Base-by-base conservation (phyloP, 2,329 filamentous ascomycete genomes). In the Colletotrichum sp. region DNA sequence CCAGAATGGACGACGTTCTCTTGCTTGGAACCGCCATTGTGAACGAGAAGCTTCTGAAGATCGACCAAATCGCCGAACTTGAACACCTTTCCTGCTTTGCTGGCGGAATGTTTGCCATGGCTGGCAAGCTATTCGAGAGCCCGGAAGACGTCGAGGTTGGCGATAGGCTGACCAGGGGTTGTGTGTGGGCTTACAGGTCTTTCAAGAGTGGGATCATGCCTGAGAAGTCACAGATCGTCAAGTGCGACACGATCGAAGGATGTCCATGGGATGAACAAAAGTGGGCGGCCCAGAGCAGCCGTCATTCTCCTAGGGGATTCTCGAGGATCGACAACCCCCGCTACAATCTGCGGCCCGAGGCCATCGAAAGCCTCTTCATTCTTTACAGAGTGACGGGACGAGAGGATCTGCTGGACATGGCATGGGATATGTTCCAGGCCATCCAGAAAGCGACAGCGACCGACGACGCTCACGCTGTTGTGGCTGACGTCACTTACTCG, bases 281-380 rank as follows among this genome's bases (percentile, higher is more conserved):
- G 32, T 77, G 76, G 77, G 57, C 26, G 21, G 59, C 59, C 18
- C 81, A 78, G 36, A 81, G 79, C 57, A 79, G 81, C 9, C 77
- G 80, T 1, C 77, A 78, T 8, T 70, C 82, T 10, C 81, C 84
- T 6, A 88, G 89, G 10, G 94, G 95, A 0, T 96, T 95, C 82
- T 92, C 89, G 69, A 90, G 92, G 78, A 84, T 86, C 24, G 88
- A 84, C 0, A 88, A 91, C 67, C 82, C 88, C 0, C 85, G 87
- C 6, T 91, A 91, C 76, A 82, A 88, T 24, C 84, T 91, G 32
- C 83, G 89, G 0, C 87, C 88, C 1, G 88, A 90, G 76, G 88
- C 88, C n/a, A 86, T 90, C 59, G 88, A 90, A 82, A 89, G 87
- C 79, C 84, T 91, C n/a, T 91, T 91, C 77, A 80, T 90, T 64